Conservation (phyloP, 495 filamentous ascomycete species). For the Lasiosphaeria hispida region DNA sequence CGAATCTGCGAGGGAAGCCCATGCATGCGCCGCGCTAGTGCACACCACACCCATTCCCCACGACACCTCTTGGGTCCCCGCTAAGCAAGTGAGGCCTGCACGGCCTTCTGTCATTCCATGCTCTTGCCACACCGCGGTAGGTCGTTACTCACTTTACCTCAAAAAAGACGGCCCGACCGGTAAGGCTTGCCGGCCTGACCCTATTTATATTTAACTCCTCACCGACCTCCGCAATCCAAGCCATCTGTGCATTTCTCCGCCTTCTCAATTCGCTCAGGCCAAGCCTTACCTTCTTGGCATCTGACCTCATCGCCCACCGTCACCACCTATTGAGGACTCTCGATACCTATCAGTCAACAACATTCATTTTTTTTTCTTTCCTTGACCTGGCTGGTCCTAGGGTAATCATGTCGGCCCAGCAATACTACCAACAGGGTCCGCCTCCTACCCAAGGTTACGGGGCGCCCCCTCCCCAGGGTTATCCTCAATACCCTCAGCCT, state of each 20-base stretch:
- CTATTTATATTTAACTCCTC: too few relatives aligned
- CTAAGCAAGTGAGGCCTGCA: not conserved
- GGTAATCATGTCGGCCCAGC: slow-evolving; percentile 29
- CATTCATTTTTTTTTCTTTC: too few relatives aligned
- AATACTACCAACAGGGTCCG: slow-evolving; percentile 34
- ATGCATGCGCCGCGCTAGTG: too few relatives aligned
- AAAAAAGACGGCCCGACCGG: too few relatives aligned
- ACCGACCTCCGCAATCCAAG: too few relatives aligned
- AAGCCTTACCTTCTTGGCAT: not conserved
- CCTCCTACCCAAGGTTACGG: slow-evolving; percentile 19
- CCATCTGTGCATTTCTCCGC: not conserved
- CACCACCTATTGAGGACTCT: too few relatives aligned
- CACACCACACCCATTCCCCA: too few relatives aligned
- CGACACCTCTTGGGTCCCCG: not conserved
- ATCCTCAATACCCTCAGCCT: slow-evolving; percentile 33
- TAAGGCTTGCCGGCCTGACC: too few relatives aligned
- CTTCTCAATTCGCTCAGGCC: not conserved
- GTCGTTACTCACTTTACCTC: not conserved
- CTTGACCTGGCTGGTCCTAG: too few relatives aligned
- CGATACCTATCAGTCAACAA: too few relatives aligned
- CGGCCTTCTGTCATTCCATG: not conserved
- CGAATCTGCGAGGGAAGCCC: too few relatives aligned
- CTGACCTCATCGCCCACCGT: too few relatives aligned
- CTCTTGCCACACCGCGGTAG: slow-evolving; percentile 5
- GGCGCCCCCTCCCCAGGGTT: slow-evolving; percentile 16